A percentile compares a stretch with the other conserved stretches of the same genome.
Evolutionary conservation across 1,284 basidiomycete species (phyloP).

Genomic region (Cystobasidium sp.): DNA sequence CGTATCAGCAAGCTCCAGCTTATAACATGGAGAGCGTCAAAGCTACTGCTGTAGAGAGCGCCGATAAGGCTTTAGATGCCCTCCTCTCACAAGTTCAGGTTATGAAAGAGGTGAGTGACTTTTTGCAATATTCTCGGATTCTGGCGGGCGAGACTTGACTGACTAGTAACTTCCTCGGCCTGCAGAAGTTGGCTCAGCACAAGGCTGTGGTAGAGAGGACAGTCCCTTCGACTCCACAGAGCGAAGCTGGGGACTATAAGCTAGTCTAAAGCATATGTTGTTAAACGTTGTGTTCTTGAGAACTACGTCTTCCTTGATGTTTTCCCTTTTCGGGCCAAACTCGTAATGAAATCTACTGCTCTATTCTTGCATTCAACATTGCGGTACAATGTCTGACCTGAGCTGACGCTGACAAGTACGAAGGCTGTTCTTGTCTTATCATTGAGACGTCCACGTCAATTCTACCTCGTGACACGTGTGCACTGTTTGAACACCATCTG

Average conservation of each 20-base stretch:
- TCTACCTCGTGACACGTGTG: too few relatives aligned
- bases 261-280: slow-evolving; percentile 8
- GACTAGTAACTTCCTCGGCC: not conserved
- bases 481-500: too few relatives aligned
- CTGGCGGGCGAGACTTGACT: not conserved
- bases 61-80: slow-evolving; percentile 43
- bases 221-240: slow-evolving; percentile 15
- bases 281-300: not conserved
- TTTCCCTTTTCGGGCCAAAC: not conserved
- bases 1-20: slow-evolving; percentile 2
- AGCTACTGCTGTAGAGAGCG: slow-evolving; percentile 37
- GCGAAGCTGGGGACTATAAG: slow-evolving; percentile 40
- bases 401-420: too few relatives aligned
- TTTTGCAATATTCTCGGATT: too few relatives aligned
- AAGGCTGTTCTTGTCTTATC: too few relatives aligned
- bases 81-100: slow-evolving; percentile 31
- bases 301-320: not conserved
- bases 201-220: slow-evolving; percentile 13
- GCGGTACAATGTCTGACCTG: too few relatives aligned
- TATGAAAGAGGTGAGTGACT: slow-evolving; percentile 34
- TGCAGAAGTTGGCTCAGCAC: slow-evolving; percentile 35
- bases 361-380: too few relatives aligned
- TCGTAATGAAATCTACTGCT: too few relatives aligned
- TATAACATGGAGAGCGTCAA: slow-evolving; percentile 10
- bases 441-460: too few relatives aligned